These are phyloP conservation scores for Didymella keratinophila DNA, from an alignment of 2,329 filamentous ascomycete genomes.

Conservation along the genomic window DNA sequence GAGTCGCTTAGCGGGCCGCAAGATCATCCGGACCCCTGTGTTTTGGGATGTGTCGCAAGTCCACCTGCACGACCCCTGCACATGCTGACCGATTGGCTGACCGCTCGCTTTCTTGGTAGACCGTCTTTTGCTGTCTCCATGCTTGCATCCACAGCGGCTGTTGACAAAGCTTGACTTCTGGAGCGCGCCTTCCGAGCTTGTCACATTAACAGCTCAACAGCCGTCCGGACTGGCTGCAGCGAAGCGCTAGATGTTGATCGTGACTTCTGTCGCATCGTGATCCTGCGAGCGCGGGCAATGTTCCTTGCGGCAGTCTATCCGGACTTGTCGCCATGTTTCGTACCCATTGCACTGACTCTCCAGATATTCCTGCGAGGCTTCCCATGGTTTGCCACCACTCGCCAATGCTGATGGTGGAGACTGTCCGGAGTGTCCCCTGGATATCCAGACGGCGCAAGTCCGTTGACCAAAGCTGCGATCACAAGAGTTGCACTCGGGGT, in stretches of 20 bases:
- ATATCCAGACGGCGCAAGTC: not conserved
- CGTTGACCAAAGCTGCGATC: not conserved
- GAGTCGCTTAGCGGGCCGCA: conserved; percentile 39
- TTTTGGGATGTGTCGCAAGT: conserved; percentile 44
- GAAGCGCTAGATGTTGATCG: conserved; percentile 16
- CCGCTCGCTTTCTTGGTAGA: conserved; percentile 25
- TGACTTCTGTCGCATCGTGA: not conserved
- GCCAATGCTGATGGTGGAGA: not conserved
- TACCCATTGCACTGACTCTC: not conserved
- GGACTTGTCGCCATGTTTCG: conserved; percentile 16
- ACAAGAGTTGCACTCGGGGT: not conserved
- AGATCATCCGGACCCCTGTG: conserved; percentile 36
- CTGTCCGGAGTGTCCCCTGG: not conserved
- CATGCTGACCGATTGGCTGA: conserved; percentile 38
- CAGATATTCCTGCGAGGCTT: not conserved
- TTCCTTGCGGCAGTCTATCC: conserved; percentile 4
- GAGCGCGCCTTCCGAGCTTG: conserved; percentile 11
- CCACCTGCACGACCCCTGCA: conserved; percentile 26
- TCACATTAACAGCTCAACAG: conserved; percentile 27
- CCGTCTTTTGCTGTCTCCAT: conserved; percentile 19
- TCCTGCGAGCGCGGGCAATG: conserved; percentile 5
- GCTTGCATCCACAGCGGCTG: conserved; percentile 27
- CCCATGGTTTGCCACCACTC: not conserved
- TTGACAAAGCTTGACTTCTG: conserved; percentile 30
- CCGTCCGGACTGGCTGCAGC: conserved; percentile 27